Percentiles rank a stretch among this genome's conserved stretches.
phyloP scores from a whole-genome alignment of 163 green algal genomes.

The Chlamydomonas reinhardtii region DNA sequence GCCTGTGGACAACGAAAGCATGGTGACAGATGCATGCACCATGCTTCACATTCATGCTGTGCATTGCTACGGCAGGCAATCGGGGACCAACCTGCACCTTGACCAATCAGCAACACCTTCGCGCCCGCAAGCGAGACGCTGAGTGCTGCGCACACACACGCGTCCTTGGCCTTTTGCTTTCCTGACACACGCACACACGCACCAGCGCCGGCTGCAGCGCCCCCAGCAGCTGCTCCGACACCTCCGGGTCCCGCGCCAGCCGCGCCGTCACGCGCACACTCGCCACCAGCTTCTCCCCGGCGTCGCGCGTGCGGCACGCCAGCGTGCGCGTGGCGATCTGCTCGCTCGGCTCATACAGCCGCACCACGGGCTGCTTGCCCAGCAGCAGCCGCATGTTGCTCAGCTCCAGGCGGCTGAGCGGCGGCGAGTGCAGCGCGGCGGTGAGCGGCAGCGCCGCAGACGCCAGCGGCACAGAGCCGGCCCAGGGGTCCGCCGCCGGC shows the following conservation, averaged over 20 bases:
- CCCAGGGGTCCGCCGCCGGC: constrained; percentile 25
- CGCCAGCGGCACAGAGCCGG: constrained; percentile 31
- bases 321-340: constrained; percentile 6
- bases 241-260: constrained; percentile 29
- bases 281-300: constrained; percentile 16
- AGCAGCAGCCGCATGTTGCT: constrained; percentile 12
- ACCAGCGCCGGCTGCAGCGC: constrained; percentile 41
- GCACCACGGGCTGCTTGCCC: constrained; percentile 6
- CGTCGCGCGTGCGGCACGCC: constrained; percentile 2
- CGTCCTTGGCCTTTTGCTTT: too few relatives aligned
- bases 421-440: constrained; percentile 36
- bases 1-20: not conserved
- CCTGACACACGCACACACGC: not conserved
- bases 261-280: constrained; percentile 11
- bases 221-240: constrained; percentile 47
- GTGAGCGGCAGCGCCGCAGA: constrained; percentile 35
- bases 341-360: constrained; percentile 24
- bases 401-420: constrained; percentile 39
- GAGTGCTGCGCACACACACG: too few relatives aligned
- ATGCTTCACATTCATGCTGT: too few relatives aligned
- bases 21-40: not conserved
- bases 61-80: too few relatives aligned
- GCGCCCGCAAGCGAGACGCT: too few relatives aligned
- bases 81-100: too few relatives aligned
- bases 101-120: too few relatives aligned